phyloP scores from a whole-genome alignment of 2,329 filamentous ascomycete species.

The Aspergillus quadrilineatus region DNA sequence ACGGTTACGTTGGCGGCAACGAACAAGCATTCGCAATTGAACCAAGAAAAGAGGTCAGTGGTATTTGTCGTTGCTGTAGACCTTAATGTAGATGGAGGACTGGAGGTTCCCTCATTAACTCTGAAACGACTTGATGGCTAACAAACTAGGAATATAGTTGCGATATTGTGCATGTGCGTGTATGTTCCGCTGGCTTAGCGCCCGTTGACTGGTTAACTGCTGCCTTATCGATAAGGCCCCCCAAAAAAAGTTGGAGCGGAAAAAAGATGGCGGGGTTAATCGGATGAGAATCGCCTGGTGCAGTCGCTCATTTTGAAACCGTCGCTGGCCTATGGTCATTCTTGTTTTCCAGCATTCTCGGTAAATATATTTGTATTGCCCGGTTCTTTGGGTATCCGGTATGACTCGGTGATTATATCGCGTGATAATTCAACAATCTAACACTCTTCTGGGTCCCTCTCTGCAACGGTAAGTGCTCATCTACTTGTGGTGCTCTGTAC shows the following conservation, averaged over 20 bases:
- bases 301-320: not conserved
- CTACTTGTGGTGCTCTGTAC: too few species aligned
- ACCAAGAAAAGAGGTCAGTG: not conserved
- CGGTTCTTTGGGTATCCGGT: not conserved
- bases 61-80: not conserved
- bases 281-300: conserved; percentile 3
- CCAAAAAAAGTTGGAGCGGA: conserved; percentile 11
- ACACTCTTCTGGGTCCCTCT: not conserved
- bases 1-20: not conserved
- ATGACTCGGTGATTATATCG: not conserved
- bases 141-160: not conserved
- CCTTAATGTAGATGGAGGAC: not conserved
- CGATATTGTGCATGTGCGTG: conserved; percentile 2
- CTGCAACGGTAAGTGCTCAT: not conserved
- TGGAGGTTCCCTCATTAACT: not conserved
- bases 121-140: not conserved
- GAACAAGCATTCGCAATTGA: not conserved
- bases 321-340: not conserved
- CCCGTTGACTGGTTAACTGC: not conserved
- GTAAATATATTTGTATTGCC: not conserved
- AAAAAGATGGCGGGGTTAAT: conserved; percentile 15
- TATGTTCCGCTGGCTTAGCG: not conserved
- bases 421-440: not conserved
- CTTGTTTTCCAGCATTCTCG: not conserved
- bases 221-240: conserved; percentile 19